These are phyloP conservation scores for Aureobasidium sp. DNA, from an alignment of 2,329 filamentous ascomycete species.

Conservation along the genomic window DNA sequence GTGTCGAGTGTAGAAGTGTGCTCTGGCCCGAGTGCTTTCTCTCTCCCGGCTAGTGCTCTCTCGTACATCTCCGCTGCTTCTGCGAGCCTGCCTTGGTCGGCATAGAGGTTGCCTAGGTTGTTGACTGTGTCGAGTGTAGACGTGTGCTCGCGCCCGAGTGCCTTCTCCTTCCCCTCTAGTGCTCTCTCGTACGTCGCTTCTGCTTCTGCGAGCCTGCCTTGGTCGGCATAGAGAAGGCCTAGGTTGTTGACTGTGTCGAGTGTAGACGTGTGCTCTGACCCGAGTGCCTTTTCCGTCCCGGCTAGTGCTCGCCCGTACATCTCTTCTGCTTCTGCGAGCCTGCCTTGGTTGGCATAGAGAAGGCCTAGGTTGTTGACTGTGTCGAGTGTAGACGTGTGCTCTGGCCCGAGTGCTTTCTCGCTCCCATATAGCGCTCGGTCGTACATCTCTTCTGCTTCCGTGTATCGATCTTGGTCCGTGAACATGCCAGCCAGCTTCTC, in stretches of 20 bases:
- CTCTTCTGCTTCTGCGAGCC: background rate
- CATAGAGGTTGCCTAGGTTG: too few species aligned
- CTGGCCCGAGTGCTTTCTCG: background rate
- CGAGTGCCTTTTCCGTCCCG: background rate
- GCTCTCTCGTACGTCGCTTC: background rate
- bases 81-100: background rate
- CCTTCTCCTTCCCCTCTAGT: conserved; percentile 8
- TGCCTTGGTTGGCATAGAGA: background rate
- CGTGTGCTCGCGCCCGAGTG: conserved; percentile 16
- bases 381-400: background rate
- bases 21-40: background rate
- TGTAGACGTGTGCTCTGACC: background rate
- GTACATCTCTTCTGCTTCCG: conserved; percentile 19
- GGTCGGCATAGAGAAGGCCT: background rate
- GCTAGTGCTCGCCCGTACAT: background rate
- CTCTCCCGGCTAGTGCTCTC: too few species aligned
- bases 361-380: background rate
- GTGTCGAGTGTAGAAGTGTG: background rate
- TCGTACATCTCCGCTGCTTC: too few species aligned
- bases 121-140: conserved; percentile 15
- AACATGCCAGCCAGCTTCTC: background rate
- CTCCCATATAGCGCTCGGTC: conserved; percentile 3
- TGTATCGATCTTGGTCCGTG: conserved; percentile 16
- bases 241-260: background rate
- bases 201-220: conserved; percentile 1